Base-by-base conservation (phyloP, 441 rosid species). In the Croton laevigatus region DNA sequence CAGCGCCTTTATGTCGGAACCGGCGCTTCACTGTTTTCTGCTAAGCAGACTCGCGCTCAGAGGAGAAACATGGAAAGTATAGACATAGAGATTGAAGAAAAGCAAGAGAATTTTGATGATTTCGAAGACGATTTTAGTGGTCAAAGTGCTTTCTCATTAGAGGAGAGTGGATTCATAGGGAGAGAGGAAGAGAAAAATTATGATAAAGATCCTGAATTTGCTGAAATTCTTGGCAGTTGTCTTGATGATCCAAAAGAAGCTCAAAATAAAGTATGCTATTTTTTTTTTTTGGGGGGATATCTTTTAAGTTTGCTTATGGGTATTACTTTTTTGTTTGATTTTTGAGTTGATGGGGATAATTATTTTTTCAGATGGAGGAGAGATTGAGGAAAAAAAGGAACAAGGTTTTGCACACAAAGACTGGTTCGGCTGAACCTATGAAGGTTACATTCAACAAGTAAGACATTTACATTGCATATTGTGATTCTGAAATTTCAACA, bases 121-220 rank as follows among this genome's bases (percentile, higher is more conserved):
- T 12, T 23, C 10, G 66, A 36, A 0, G 82, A 73, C 7, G 84
- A 71, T 0, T 79, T 73, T 52, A 79, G 46, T 40, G 80, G 59
- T 12, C 81, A 77, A 51, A 78, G 61, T 13, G 72, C 72, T 19
- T 53, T 78, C 40, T 78, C 65, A 58, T 40, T 68, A n/a, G n/a
- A n/a, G 49, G 68, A 72, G 57, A 66, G 76, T 45, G 73, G 78
- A 22, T 83, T 71, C 51, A 57, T 80, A 72, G 87, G 87, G 45
- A 79, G 80, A 52, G 81, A 79, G 58, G 85, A 84, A 4, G 87
- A 82, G 42, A 80, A 71, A 32, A 81, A 86, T 60, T 90, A 83
- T 68, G 98, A 91, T 63, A 89, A 78, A 73, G 94, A 89, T 75
- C 97, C 97, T 3, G 97, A 91, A 71, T 89, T 89, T 63, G 96